phyloP scores from a whole-genome alignment of 441 rosid species.

The Macaranga tanarius region DNA sequence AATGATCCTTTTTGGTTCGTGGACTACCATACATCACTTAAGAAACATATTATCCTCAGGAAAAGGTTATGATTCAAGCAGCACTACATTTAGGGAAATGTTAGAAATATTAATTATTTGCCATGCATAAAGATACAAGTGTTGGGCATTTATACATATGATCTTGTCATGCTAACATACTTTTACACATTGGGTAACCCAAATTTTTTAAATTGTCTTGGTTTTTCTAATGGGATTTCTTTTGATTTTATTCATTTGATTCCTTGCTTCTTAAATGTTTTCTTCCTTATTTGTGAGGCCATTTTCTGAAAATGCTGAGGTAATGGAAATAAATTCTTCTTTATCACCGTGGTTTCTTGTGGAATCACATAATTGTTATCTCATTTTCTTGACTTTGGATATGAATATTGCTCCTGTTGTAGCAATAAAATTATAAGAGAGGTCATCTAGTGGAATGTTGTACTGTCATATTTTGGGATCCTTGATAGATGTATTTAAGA shows the following conservation, averaged over 20 bases:
- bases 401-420: background rate
- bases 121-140: background rate
- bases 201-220: background rate
- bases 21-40: background rate
- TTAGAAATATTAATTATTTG: background rate
- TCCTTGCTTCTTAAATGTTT: background rate
- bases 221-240: background rate
- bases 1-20: background rate
- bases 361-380: background rate
- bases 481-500: background rate
- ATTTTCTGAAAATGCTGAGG: background rate
- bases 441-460: background rate
- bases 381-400: background rate
- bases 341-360: background rate
- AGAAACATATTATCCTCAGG: background rate
- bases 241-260: slow-evolving; percentile 1
- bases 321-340: background rate
- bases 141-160: background rate
- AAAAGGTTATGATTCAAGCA: background rate
- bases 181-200: background rate
- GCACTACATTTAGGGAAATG: background rate
- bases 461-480: background rate
- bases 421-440: background rate
- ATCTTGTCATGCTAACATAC: background rate
- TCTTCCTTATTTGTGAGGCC: background rate